Evolutionary conservation across 805 yeast species (phyloP).

Genomic region (Saturnispora silvae): DNA sequence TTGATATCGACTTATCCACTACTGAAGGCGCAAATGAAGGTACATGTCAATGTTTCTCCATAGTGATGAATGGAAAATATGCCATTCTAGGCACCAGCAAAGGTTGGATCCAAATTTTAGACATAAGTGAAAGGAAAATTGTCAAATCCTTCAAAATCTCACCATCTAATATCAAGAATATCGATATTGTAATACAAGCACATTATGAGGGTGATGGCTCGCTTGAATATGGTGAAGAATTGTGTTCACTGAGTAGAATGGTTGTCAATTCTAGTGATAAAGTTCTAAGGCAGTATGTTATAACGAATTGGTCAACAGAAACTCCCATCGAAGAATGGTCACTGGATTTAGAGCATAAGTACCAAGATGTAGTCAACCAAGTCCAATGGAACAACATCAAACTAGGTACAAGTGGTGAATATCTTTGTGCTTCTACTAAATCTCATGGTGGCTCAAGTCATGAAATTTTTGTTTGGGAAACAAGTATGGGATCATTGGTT

Average conservation of each 20-base stretch:
- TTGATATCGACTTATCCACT: not conserved
- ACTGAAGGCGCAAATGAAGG: not conserved
- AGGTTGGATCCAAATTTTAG: slow-evolving; percentile 58
- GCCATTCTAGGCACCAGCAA: slow-evolving; percentile 70
- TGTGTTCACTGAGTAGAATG: slow-evolving; percentile 37
- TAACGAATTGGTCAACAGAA: slow-evolving; percentile 25
- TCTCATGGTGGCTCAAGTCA: slow-evolving; percentile 86
- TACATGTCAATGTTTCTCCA: slow-evolving; percentile 10
- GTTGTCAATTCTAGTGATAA: slow-evolving; percentile 74
- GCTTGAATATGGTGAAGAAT: slow-evolving; percentile 6
- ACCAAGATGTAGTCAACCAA: slow-evolving; percentile 82
- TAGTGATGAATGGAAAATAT: slow-evolving; percentile 34
- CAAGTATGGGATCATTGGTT: slow-evolving; percentile 74
- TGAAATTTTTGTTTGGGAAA: slow-evolving; percentile 89
- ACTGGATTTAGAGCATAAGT: slow-evolving; percentile 64
- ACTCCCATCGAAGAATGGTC: slow-evolving; percentile 16
- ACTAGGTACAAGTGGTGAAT: slow-evolving; percentile 69
- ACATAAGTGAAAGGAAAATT: slow-evolving; percentile 21
- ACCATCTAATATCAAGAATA: slow-evolving; percentile 59
- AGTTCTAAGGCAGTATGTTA: slow-evolving; percentile 50
- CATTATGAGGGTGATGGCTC: not conserved
- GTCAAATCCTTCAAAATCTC: slow-evolving; percentile 42
- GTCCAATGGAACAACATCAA: slow-evolving; percentile 80
- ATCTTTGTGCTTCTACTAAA: slow-evolving; percentile 77
- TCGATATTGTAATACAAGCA: slow-evolving; percentile 41